Evolutionary conservation across 2,329 filamentous ascomycete species (phyloP), one percentile per base, ranked within the genome.

Genomic region (Periconia sp.): DNA sequence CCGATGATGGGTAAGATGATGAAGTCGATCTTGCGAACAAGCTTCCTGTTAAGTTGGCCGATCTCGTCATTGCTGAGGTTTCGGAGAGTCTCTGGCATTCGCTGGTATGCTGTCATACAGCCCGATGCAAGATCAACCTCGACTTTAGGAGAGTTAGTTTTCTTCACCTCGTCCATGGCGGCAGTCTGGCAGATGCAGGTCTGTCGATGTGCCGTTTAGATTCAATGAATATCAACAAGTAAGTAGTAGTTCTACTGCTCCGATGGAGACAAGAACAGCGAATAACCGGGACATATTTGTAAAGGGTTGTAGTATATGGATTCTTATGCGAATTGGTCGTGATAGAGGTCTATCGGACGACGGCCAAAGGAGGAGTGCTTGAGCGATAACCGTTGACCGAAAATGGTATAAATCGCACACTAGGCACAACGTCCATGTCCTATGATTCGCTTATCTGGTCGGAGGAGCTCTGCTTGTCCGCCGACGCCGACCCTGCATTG

Each of bases 1-100:
- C 48, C 48, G 21, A 54, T 54, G 29, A 54, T 52, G 3, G 53
- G 53, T 8, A 56, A 34, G 34, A 54, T 46, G 38, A 55, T 48
- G 29, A 36, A 24, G 28, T 56, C 53, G 16, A 56, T 42, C 22
- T 56, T 56, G 25, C 48, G 45, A 21, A 54, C 53, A 11, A 54
- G 37, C 31, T 57, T 56, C 34, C 33, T 37, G 37, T 56, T 52
- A 30, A 57, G 48, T 7, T 17, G 25, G 6, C 23, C 26, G 19
- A 57, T 37, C 29, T 57, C 54, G 12, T 57, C 52, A 9, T 54
- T 30, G 34, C 50, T 52, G 24, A 56, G 34, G 18, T 13, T 26
- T 12, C 52, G 45, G 15, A 57, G 46, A 4, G 46, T 48, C 4
- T 56, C 46, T 29, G 54, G 54, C 39, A 53, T 42, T 19, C 52